Conservation (phyloP, 306 rosid genomes). For the Pterocarpus santalinus region DNA sequence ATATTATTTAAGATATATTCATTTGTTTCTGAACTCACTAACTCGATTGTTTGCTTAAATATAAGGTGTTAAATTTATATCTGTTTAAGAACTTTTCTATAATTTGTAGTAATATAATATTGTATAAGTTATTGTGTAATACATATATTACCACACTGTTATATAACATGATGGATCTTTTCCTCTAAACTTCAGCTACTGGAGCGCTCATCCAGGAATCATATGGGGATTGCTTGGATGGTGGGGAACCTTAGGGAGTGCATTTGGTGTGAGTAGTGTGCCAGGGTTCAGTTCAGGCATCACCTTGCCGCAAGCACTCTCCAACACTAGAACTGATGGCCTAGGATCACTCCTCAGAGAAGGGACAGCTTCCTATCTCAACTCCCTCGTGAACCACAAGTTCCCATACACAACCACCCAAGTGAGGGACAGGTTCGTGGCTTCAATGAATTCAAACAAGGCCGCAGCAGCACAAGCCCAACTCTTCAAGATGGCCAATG, state of each 20-base stretch:
- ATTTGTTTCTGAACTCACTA: background rate
- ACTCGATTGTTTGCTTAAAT: background rate
- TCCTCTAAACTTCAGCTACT: slow-evolving; percentile 63
- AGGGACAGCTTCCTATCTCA: slow-evolving; percentile 86
- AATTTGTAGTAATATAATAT: too few species aligned
- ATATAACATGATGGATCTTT: background rate
- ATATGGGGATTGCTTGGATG: slow-evolving; percentile 91
- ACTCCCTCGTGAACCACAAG: slow-evolving; percentile 76
- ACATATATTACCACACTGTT: background rate
- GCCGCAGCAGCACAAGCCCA: slow-evolving; percentile 80
- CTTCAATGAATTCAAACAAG: slow-evolving; percentile 71
- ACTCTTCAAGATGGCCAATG: slow-evolving; percentile 87
- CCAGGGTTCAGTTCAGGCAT: slow-evolving; percentile 68
- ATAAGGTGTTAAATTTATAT: background rate
- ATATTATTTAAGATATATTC: background rate
- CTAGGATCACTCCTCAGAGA: slow-evolving; percentile 77
- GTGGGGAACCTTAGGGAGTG: slow-evolving; percentile 88
- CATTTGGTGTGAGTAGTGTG: slow-evolving; percentile 67
- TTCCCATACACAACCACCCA: slow-evolving; percentile 81
- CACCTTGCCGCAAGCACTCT: slow-evolving; percentile 78
- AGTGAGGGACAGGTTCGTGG: slow-evolving; percentile 71
- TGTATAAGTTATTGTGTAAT: too few species aligned
- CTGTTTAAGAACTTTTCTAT: too few species aligned
- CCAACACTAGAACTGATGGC: slow-evolving; percentile 86
- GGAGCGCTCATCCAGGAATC: slow-evolving; percentile 82